phyloP scores from a whole-genome alignment of 345 rosid genomes.

The Lumnitzera racemosa region DNA sequence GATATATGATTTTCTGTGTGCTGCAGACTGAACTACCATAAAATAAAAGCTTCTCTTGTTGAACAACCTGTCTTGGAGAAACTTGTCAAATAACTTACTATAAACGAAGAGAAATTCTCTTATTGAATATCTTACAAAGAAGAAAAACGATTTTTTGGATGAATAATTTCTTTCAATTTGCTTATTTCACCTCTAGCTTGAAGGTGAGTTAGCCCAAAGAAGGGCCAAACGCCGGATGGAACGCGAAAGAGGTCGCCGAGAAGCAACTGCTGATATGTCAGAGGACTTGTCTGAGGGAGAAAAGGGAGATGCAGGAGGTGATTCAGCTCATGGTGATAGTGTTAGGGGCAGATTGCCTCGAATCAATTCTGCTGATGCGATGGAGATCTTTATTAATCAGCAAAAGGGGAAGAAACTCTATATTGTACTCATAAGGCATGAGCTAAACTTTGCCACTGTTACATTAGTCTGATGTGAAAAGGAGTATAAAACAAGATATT shows the following conservation, averaged over 20 bases:
- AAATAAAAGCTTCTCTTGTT: no score
- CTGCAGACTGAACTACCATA: no score
- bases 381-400: conserved; percentile 40
- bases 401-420: conserved; percentile 31
- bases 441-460: conserved; percentile 7
- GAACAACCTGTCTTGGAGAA: no score
- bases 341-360: conserved; percentile 33
- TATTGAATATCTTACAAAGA: neutral
- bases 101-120: neutral
- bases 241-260: conserved; percentile 46
- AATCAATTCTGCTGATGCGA: conserved; percentile 39
- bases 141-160: neutral
- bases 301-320: conserved; percentile 34
- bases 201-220: conserved; percentile 38
- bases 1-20: no score
- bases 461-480: neutral
- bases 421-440: conserved; percentile 37
- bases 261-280: conserved; percentile 52
- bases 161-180: neutral
- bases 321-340: conserved; percentile 41
- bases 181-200: conserved; percentile 21
- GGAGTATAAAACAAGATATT: neutral
- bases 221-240: conserved; percentile 38
- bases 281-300: conserved; percentile 54
- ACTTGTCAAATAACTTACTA: no score